Conservation (phyloP, 345 rosid genomes). For the Clausena lansium region DNA sequence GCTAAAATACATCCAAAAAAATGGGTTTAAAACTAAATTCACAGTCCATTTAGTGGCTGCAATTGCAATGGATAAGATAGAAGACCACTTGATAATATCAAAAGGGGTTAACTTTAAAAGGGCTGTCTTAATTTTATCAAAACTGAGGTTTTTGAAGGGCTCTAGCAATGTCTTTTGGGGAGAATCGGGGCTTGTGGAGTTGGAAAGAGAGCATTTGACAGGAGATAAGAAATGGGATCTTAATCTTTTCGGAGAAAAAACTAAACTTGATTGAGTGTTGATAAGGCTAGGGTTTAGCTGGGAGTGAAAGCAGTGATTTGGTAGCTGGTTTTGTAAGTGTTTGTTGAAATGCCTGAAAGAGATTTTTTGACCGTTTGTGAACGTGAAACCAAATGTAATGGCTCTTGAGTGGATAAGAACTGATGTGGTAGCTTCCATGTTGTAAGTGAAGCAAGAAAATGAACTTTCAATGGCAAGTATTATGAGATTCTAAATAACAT, state of each 20-base stretch:
- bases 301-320: conserved; percentile 13
- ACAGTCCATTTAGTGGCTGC: conserved; percentile 59
- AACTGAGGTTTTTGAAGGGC: conserved; percentile 39
- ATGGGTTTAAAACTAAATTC: conserved; percentile 54
- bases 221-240: conserved; percentile 32
- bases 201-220: conserved; percentile 51
- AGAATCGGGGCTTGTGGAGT: conserved; percentile 37
- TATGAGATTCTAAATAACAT: background rate
- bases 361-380: conserved; percentile 13
- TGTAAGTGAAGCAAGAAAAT: background rate
- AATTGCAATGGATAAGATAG: conserved; percentile 46
- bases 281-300: conserved; percentile 22
- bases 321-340: conserved; percentile 33
- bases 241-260: conserved; percentile 13
- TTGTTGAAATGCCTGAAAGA: conserved; percentile 70
- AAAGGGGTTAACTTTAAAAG: conserved; percentile 45
- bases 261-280: conserved; percentile 20
- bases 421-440: conserved; percentile 58
- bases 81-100: conserved; percentile 53
- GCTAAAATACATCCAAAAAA: conserved; percentile 93
- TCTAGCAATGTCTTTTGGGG: conserved; percentile 35
- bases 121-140: conserved; percentile 40
- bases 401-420: conserved; percentile 51
- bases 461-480: background rate
- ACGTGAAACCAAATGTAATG: conserved; percentile 23